Evolutionary conservation across 129 eudicot genomes (phyloP).

Genomic region (Deinandra increscens): DNA sequence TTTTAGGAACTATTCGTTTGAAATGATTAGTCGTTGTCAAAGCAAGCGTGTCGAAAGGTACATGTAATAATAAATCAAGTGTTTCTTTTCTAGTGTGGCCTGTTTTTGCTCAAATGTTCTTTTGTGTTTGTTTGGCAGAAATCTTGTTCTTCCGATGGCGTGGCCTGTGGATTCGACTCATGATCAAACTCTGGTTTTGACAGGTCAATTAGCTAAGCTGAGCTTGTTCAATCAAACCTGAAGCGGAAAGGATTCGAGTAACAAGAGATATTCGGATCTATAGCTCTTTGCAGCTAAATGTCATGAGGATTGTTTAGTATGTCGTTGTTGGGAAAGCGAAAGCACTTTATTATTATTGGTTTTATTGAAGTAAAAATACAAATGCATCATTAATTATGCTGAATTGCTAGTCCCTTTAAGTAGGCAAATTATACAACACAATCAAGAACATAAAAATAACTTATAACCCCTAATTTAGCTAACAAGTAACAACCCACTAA

Average conservation of each 20-base stretch:
- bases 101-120: background rate
- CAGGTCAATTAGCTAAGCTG: conserved; percentile 32
- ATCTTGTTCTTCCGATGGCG: conserved; percentile 34
- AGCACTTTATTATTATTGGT: no score
- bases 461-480: no score
- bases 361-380: no score
- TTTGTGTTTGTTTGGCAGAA: conserved; percentile 27
- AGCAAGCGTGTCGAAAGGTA: conserved; percentile 37
- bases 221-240: conserved; percentile 18
- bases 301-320: background rate
- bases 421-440: no score
- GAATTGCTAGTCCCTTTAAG: no score
- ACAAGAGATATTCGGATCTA: background rate
- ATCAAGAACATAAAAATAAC: no score
- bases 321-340: background rate
- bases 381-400: no score
- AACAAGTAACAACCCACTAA: no score
- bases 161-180: conserved; percentile 31
- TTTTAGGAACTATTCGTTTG: conserved; percentile 27
- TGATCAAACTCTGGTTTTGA: conserved; percentile 25
- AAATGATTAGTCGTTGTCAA: conserved; percentile 36
- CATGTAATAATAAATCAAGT: no score
- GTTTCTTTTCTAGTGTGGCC: background rate
- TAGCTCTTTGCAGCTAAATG: background rate
- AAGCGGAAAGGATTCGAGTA: background rate